A percentile compares a stretch with the other conserved stretches of the same genome.
phyloP scores from a whole-genome alignment of 1,284 basidiomycete species.

The Pholiota adiposa region DNA sequence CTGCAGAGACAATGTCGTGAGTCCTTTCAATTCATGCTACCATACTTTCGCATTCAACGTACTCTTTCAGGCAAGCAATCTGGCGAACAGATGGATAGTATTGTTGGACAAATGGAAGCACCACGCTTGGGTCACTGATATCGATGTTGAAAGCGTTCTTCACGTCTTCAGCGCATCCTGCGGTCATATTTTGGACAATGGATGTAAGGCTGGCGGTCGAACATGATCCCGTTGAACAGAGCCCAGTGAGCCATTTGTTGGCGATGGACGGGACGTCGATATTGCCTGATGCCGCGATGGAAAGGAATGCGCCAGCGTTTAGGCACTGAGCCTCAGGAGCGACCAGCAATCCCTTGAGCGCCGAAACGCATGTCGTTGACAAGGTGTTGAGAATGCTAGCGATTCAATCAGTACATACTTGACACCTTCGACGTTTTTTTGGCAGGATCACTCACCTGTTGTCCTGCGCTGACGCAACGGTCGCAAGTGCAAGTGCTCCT shows the following conservation, averaged over 20 bases:
- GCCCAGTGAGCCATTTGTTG: constrained; percentile 56
- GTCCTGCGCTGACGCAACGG: constrained; percentile 4
- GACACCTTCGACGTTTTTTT: background rate
- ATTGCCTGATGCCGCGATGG: constrained; percentile 13
- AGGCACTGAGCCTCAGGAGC: constrained; percentile 33
- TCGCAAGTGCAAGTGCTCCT: background rate
- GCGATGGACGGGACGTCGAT: constrained; percentile 14
- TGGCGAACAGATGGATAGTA: constrained; percentile 56
- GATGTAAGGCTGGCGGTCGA: constrained; percentile 49
- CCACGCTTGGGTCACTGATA: constrained; percentile 8
- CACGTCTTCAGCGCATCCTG: constrained; percentile 58
- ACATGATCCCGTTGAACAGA: constrained; percentile 57
- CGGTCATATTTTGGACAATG: constrained; percentile 49
- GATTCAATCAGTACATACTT: background rate
- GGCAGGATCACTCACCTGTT: background rate
- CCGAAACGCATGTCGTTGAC: constrained; percentile 12
- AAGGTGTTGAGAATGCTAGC: constrained; percentile 8
- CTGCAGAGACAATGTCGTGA: constrained; percentile 16
- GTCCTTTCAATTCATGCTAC: background rate
- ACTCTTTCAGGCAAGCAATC: constrained; percentile 61
- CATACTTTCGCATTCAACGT: constrained; percentile 27
- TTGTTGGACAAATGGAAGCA: constrained; percentile 34
- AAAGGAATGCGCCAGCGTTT: constrained; percentile 28
- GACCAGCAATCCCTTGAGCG: constrained; percentile 26
- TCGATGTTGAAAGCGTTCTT: constrained; percentile 38